Base-by-base conservation (phyloP, 2,329 filamentous ascomycete species). In the Talaromyces sp. region DNA sequence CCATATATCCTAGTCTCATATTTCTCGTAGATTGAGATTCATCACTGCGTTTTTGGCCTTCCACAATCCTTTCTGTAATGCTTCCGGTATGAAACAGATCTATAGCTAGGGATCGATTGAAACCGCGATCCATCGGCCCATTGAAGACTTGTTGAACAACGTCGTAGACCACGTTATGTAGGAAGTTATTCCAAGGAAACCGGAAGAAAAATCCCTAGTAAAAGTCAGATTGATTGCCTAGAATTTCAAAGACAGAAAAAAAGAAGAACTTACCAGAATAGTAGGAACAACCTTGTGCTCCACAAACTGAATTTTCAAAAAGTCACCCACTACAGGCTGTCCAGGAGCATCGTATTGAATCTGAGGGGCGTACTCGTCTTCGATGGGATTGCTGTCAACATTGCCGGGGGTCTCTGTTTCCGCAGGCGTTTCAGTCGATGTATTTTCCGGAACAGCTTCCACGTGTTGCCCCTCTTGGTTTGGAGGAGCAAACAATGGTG, bases 141-240 rank as follows among this genome's bases (percentile, higher is more conserved):
- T 99, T 99, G 76, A 99, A 98, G 0, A 99, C 95, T 79, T 99
- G 95, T 75, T 99, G 95, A 51, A 99, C 91, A 71, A 99, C 93
- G 75, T 99, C 95, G 73, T 99, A 99, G 55, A 99, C 95, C 51
- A 99, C 95, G 72, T 99, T 99, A 78, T 99, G 95, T 52, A 99
- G 84, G 73, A 99, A 99, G 75, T 99, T 99, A 77, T 99, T 99
- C 95, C 95, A 99, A 1, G 95, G 94, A 71, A 98, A 99, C 63
- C 89, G 87, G 81, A 99, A 99, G 79, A 99, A 99, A 81, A 98
- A 98, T 61, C 92, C 91, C 92, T 96, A 66, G 10, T 10, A 52
- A 30, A 5, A 18, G 31, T 61, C 30, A 61, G 7, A 53, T 30
- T 51, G n/a, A 56, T 30, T 31, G 18, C 42, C 57, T 27, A 14